A percentile compares a stretch with the other conserved stretches of the same genome.
These are phyloP conservation scores for Imleria badia DNA, from an alignment of 768 basidiomycete genomes.

Conservation along the genomic window DNA sequence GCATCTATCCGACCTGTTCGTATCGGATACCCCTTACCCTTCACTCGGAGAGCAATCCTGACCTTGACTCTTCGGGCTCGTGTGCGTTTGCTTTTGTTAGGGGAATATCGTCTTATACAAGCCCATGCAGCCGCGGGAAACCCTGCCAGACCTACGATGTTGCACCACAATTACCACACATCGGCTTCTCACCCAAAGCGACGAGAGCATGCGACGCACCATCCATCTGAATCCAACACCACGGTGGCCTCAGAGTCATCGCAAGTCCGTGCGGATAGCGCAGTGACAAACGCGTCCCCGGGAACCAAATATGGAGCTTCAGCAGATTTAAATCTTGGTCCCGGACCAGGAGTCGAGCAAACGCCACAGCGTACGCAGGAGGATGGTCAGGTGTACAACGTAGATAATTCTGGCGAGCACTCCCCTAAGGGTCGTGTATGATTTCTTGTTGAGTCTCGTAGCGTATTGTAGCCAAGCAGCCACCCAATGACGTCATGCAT, in stretches of 20 bases:
- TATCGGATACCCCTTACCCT: neutral
- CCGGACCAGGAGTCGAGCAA: neutral
- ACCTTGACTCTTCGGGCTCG: neutral
- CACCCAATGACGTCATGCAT: constrained; percentile 29
- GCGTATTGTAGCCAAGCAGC: neutral
- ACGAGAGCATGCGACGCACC: neutral
- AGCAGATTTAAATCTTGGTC: neutral
- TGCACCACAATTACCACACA: neutral
- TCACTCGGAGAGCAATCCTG: neutral
- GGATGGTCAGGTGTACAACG: neutral
- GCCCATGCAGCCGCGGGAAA: constrained; percentile 18
- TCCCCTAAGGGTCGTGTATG: neutral
- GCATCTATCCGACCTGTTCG: constrained; percentile 20
- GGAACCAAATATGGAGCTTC: neutral
- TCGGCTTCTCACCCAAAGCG: neutral
- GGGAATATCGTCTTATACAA: constrained; percentile 29
- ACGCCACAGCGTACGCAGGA: neutral
- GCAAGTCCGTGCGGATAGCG: neutral
- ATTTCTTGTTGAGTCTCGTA: neutral
- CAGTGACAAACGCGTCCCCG: neutral
- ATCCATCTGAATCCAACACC: neutral
- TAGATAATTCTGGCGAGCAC: neutral
- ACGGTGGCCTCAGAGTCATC: neutral
- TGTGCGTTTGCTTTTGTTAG: neutral
- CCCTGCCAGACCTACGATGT: constrained; percentile 15